Base-by-base conservation (phyloP, 306 rosid genomes). In the Fragaria ananassa region DNA sequence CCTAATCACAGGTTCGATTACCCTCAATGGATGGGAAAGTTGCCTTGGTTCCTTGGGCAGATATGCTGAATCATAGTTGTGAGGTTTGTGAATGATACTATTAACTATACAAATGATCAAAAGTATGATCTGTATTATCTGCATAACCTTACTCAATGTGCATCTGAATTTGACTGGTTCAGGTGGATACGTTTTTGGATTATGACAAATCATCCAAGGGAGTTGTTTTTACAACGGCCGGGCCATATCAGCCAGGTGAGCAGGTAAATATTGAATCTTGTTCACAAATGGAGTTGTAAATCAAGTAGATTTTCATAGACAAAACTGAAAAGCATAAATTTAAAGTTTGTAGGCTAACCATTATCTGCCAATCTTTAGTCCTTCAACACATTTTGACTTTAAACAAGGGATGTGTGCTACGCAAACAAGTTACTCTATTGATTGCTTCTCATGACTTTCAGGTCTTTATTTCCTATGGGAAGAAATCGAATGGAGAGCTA, bases 1-100 rank as follows among this genome's bases (percentile, higher is more conserved):
- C 14, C 74, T 42, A 46, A 35, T n/a, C 84, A 85, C 91, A 92
- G 98, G 98, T 94, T 60, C 89, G 98, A 44, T 83, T 94, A 74
- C 97, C 97, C 60, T 92, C 96, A 4, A 83, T 92, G 98, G 88
- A 83, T 78, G 98, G 89, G 71, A 88, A 80, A 79, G 93, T 92
- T 83, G 98, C 97, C 45, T 82, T 92, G 88, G 97, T 90, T 89
- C 98, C 98, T 1, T 92, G 98, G 98, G 98, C 96, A 37, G 98
- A 95, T 84, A 95, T 95, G 96, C 83, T 95, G 87, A 95, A 95
- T 78, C 98, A 92, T 88, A 88, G 85, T 81, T 89, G 98, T 87
- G 93, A 92, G 84, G 98, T 92, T 81, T 44, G 90, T 34, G 27
- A 15, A 68, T 56, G 66, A 79, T 35, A 79, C 23, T 81, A 49